Evolutionary conservation across 164 flowering plant species (phyloP), one percentile per base, ranked within the genome.

Genomic region (Piper betle): DNA sequence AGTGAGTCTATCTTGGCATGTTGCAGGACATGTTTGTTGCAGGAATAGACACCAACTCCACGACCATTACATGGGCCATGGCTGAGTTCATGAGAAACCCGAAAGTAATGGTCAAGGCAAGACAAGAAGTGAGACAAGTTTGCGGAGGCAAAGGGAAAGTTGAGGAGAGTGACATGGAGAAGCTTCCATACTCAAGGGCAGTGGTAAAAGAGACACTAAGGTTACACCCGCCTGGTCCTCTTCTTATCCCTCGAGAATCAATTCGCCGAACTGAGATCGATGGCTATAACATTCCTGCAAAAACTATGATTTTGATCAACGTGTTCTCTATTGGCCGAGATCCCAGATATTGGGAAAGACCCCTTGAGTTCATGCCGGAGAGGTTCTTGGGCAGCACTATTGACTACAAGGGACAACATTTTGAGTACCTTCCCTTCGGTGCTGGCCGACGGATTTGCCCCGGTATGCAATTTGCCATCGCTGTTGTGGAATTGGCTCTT

Each of bases 131-230:
- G 6, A 38, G 60, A 58, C 37, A 16, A 18, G 5, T 39, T 10
- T 19, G 3, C 2, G 46, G 46, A 39, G 17, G 46, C 3, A 58
- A 39, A 58, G 46, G 46, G 13, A 58, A 38, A n/a, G 60, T 58
- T 0, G 46, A 58, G 4, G 60, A 58, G 13, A 18, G 2, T 58
- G 60, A 58, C 46, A 8, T 58, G 3, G 3, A 39, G 4, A n/a
- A 58, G 2, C 46, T 58, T 39, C 17, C 37, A 5, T 58, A 58
- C 39, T 16, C 39, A 4, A 37, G 17, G 13, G 39, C 60, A 1
- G 46, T 58, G 6, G 17, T 58, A 38, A 58, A 58, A 39, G 60
- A 58, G 46, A 58, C 60, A 13, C n/a, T 58, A 16, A 39, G 60
- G 39, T 13, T 58, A 46, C 60, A 58, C 15, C 60, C 60, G 3